These are phyloP conservation scores for Hylodesmum podocarpum DNA, from an alignment of 306 rosid genomes.

Conservation along the genomic window DNA sequence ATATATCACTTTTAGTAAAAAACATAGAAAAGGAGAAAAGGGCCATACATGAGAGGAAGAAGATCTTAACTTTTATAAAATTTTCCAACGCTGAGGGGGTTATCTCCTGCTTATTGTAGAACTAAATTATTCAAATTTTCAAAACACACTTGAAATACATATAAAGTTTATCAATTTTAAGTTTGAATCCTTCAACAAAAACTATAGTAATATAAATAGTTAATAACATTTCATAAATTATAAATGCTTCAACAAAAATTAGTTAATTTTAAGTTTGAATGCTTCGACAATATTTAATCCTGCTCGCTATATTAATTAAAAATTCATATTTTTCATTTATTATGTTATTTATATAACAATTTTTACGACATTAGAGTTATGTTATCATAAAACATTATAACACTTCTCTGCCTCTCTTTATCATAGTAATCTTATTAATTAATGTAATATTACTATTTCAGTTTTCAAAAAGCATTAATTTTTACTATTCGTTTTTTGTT, in stretches of 20 bases:
- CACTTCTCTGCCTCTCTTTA: too few relatives aligned
- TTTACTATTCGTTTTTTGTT: too few relatives aligned
- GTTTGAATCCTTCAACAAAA: not conserved
- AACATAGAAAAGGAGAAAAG: too few relatives aligned
- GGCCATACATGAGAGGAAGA: too few relatives aligned
- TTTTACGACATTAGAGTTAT: not conserved
- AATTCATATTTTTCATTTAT: not conserved
- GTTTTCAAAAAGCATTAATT: too few relatives aligned
- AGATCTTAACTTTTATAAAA: too few relatives aligned
- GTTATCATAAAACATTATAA: too few relatives aligned
- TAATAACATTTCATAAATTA: not conserved
- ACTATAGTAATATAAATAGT: not conserved
- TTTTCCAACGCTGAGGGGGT: not conserved
- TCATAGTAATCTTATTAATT: too few relatives aligned
- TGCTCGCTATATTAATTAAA: not conserved
- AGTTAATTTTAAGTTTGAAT: too few relatives aligned
- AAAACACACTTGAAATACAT: not conserved
- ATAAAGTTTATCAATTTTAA: not conserved
- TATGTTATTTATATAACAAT: not conserved
- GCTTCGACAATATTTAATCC: not conserved
- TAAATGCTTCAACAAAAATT: not conserved
- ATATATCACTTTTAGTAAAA: too few relatives aligned
- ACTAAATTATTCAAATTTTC: not conserved
- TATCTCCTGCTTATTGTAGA: not conserved
- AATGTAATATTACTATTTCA: too few relatives aligned